Percentiles rank a stretch among this genome's conserved stretches.
These are phyloP conservation scores for Microthyrium microscopicum DNA, from an alignment of 2,329 filamentous ascomycete species.

Conservation along the genomic window DNA sequence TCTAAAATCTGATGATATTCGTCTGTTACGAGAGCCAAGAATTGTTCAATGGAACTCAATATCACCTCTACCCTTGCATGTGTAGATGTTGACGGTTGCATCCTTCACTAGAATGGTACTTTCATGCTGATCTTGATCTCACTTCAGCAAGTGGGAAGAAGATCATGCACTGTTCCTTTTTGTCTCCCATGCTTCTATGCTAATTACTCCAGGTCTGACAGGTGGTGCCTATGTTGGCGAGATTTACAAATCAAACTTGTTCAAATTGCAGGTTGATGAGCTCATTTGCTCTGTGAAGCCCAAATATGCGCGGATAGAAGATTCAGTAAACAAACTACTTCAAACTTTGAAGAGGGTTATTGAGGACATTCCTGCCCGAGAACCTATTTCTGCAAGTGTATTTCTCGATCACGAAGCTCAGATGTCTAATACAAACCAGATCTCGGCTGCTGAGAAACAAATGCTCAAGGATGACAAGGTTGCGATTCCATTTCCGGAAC, in stretches of 20 bases:
- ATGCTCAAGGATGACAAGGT: constrained; percentile 50
- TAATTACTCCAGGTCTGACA: too few species aligned
- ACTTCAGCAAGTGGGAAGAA: too few species aligned
- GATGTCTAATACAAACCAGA: constrained; percentile 25
- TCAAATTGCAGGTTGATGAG: constrained; percentile 52
- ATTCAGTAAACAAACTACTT: constrained; percentile 16
- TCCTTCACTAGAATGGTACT: too few species aligned
- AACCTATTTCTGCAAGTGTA: constrained; percentile 6
- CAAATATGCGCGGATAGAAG: constrained; percentile 40
- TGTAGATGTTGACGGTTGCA: too few species aligned
- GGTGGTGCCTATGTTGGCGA: constrained; percentile 26
- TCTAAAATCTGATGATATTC: too few species aligned
- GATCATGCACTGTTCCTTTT: too few species aligned
- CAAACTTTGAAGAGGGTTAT: constrained; percentile 8
- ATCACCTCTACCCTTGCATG: too few species aligned
- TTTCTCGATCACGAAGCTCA: not conserved
- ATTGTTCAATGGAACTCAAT: too few species aligned
- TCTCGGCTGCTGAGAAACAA: constrained; percentile 51
- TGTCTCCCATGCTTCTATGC: too few species aligned
- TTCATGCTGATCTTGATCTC: too few species aligned
- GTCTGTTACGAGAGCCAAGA: too few species aligned
- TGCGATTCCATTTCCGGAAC: constrained; percentile 70
- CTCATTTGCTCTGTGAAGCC: constrained; percentile 40
- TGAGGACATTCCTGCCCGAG: constrained; percentile 8
- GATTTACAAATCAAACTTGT: constrained; percentile 48